Base-by-base conservation (phyloP, 768 basidiomycete species). In the Lactarius deliciosus region DNA sequence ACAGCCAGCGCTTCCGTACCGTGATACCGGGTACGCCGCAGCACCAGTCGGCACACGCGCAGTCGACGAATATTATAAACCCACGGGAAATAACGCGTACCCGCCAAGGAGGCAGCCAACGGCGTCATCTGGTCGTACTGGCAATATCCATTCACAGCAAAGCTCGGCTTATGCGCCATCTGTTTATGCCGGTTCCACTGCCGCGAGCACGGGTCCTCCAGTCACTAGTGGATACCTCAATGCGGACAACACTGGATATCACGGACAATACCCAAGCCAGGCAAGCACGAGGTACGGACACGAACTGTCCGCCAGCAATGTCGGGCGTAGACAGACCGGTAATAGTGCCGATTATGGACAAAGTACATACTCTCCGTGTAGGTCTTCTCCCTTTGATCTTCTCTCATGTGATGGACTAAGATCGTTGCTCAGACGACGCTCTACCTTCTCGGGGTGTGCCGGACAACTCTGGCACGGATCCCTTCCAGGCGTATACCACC, bases 61-160 rank as follows among this genome's bases (percentile, higher is more conserved):
- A 5, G 80, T 92, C 7, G 91, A 93, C 72, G 89, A 89, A 25
- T 92, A 91, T 68, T 90, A 92, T 72, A 77, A 81, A 38, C 64
- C 79, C 25, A 72, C 79, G 20, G 75, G 73, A 56, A 68, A 57
- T 79, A 84, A 61, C 22, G 79, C 78, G 16, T 81, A 82, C 64
- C 77, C 85, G 22, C 82, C 83, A 2, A 78, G 72, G 25, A 65
- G 71, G 40, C 74, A 69, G 59, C 70, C 69, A 60, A 71, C 65
- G 41, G 50, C 59, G 22, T 68, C 65, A 22, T 69, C 73, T 1
- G 66, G 6, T 2, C n/a, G 47, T 66, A 28, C 79, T 63, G 76
- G 69, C 40, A 83, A 78, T 67, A 74, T 68, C 54, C 76, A 74
- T 64, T 79, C 78, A 10, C 79, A 79, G 69, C 74, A 74, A 56